phyloP scores from a whole-genome alignment of 78 protist genomes.

The Dictyostelium purpureum region DNA sequence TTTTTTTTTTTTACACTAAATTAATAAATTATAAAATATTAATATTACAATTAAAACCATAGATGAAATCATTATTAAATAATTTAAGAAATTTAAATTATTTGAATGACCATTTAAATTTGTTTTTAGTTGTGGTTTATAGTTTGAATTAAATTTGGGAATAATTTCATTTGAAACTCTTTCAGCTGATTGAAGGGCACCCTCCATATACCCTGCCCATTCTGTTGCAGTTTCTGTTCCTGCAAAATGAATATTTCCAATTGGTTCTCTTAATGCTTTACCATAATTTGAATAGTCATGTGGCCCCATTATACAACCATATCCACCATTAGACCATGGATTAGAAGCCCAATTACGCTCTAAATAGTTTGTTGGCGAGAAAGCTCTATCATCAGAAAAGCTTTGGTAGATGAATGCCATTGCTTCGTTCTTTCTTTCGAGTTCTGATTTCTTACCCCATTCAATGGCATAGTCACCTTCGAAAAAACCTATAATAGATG shows the following conservation, averaged over 20 bases:
- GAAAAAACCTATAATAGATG: conserved; percentile 63
- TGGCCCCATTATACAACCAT: not conserved
- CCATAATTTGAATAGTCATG: not conserved
- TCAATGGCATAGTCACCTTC: conserved; percentile 11
- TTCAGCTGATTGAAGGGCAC: conserved; percentile 77
- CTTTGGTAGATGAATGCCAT: not conserved
- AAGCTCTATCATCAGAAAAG: conserved; percentile 22
- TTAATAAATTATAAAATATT: no score
- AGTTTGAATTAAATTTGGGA: not conserved
- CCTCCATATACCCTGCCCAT: conserved; percentile 83
- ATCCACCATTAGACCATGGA: conserved; percentile 23
- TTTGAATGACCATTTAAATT: no score
- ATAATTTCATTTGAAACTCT: conserved; percentile 43
- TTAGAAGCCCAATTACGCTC: conserved; percentile 51
- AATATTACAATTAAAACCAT: no score
- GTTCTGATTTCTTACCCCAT: not conserved
- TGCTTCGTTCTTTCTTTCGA: conserved; percentile 5
- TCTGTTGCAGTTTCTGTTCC: conserved; percentile 87
- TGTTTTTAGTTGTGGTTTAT: not conserved
- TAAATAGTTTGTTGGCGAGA: not conserved
- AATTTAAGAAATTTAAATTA: no score
- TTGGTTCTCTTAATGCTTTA: conserved; percentile 54
- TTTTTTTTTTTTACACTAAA: no score
- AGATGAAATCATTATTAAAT: no score
- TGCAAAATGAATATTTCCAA: conserved; percentile 81